Evolutionary conservation across 1,284 basidiomycete genomes (phyloP).

Genomic region (Tilletia caries): DNA sequence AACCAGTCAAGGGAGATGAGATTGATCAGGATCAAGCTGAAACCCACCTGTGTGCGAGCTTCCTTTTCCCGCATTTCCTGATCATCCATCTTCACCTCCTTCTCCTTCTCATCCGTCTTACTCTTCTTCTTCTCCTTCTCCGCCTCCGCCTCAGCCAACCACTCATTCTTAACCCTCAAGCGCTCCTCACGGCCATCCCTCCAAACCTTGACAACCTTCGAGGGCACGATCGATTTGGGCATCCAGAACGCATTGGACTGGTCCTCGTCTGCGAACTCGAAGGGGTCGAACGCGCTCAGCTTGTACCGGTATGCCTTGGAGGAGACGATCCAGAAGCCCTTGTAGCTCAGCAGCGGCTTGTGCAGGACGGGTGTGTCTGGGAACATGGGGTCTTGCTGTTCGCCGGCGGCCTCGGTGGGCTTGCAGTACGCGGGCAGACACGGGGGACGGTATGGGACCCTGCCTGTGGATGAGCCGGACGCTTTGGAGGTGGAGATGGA

Average conservation of each 20-base stretch:
- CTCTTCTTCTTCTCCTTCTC: not conserved
- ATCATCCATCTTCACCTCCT: no score
- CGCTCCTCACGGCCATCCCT: not conserved
- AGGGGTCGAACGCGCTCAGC: conserved; percentile 2
- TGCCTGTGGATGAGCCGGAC: no score
- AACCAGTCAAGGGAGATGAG: no score
- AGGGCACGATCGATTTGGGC: not conserved
- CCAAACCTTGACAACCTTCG: not conserved
- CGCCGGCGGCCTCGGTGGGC: not conserved
- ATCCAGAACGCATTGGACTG: conserved; percentile 3
- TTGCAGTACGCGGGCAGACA: not conserved
- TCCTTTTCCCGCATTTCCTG: no score
- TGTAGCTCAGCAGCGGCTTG: not conserved
- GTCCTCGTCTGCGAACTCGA: not conserved
- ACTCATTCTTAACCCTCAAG: not conserved
- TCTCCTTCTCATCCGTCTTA: not conserved
- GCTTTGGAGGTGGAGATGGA: no score
- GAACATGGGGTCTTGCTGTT: not conserved
- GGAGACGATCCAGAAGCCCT: not conserved
- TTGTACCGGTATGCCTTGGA: not conserved
- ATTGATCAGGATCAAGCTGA: no score
- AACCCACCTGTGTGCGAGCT: no score
- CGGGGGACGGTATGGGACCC: not conserved
- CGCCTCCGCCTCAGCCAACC: not conserved
- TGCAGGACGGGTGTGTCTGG: not conserved